A percentile compares a stretch with the other conserved stretches of the same genome.
Evolutionary conservation across 192 early-diverging fungal species (phyloP).

Genomic region (Coemansia sp.): DNA sequence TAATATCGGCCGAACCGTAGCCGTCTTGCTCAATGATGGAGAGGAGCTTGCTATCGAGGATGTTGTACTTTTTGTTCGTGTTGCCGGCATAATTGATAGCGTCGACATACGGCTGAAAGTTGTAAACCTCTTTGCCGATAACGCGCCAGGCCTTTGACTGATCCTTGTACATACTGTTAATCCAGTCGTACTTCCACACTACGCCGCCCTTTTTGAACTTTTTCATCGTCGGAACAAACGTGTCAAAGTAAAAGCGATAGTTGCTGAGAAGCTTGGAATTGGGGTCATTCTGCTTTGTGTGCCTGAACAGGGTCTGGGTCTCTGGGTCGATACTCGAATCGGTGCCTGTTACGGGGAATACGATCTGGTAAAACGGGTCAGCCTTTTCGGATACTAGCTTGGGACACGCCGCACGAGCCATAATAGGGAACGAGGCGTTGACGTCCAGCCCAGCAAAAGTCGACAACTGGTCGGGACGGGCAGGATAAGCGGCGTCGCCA

Average conservation of each 20-base stretch:
- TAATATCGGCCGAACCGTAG: constrained; percentile 58
- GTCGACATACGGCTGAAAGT: constrained; percentile 64
- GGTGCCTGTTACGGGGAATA: constrained; percentile 22
- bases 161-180: constrained; percentile 59
- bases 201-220: constrained; percentile 66
- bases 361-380: constrained; percentile 34
- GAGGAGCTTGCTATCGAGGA: constrained; percentile 53
- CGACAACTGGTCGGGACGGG: constrained; percentile 27
- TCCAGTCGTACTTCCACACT: constrained; percentile 60
- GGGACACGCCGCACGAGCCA: constrained; percentile 60
- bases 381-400: constrained; percentile 30
- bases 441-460: constrained; percentile 50
- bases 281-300: constrained; percentile 20
- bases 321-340: constrained; percentile 11
- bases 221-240: constrained; percentile 30
- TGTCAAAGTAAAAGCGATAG: constrained; percentile 26
- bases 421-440: constrained; percentile 67
- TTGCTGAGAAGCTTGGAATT: constrained; percentile 30
- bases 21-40: constrained; percentile 40
- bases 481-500: constrained; percentile 42
- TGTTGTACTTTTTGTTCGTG: constrained; percentile 54
- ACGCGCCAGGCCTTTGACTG: constrained; percentile 58
- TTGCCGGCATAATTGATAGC: constrained; percentile 24
- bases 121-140: constrained; percentile 69
- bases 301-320: constrained; percentile 27